Conservation (phyloP, 2,329 filamentous ascomycete genomes). For the Trichoderma breve region DNA sequence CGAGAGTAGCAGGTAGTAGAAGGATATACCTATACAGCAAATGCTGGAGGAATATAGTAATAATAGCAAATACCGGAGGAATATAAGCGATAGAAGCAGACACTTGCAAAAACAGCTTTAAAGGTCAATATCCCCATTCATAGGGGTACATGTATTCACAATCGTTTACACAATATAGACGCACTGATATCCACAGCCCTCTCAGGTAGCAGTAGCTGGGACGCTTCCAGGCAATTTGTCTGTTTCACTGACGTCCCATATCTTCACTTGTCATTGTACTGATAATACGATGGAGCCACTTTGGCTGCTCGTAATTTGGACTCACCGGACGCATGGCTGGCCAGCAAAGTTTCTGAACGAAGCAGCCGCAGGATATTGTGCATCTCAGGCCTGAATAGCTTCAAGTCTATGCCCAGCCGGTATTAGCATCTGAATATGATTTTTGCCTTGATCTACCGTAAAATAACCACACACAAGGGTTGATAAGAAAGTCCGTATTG, state of each 20-base stretch:
- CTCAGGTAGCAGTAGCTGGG: no score
- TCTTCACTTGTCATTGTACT: no score
- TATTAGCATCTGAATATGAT: background rate
- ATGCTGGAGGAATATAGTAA: no score
- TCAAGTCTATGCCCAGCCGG: background rate
- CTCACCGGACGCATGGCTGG: background rate
- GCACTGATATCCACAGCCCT: no score
- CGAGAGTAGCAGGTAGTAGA: background rate
- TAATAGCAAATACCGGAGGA: background rate
- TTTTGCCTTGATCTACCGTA: background rate
- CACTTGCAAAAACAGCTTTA: background rate
- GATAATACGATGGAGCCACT: background rate
- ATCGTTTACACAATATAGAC: no score
- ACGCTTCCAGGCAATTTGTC: background rate
- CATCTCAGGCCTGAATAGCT: background rate
- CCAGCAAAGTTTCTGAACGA: background rate
- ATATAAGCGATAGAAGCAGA: background rate
- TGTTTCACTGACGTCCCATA: background rate
- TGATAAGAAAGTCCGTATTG: background rate
- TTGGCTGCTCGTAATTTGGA: background rate
- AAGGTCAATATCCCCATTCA: background rate
- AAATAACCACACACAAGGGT: background rate
- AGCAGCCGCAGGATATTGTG: background rate
- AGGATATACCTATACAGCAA: no score
- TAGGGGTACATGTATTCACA: background rate